A percentile compares a stretch with the other conserved stretches of the same genome.
Conservation (phyloP, 2,329 filamentous ascomycete genomes). For the Scedosporium boydii region DNA sequence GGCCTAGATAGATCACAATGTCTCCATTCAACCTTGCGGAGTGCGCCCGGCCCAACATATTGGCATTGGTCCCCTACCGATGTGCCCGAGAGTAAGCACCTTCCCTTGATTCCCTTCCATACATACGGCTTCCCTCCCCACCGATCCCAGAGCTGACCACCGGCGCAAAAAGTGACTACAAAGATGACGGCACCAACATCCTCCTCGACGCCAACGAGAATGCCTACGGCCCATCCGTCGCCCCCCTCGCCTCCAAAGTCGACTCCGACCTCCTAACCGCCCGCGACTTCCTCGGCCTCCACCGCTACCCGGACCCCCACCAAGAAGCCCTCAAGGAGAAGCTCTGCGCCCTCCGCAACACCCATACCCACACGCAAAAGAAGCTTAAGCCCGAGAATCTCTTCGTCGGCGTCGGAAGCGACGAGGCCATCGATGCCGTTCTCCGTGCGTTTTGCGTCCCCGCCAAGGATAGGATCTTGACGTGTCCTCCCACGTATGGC, state of each 20-base stretch:
- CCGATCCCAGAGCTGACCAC: conserved; percentile 4
- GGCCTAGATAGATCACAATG: conserved; percentile 23
- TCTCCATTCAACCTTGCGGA: conserved; percentile 62
- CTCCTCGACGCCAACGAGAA: conserved; percentile 98
- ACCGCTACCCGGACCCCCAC: conserved; percentile 96
- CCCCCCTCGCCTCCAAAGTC: conserved; percentile 37
- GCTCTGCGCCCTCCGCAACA: conserved; percentile 81
- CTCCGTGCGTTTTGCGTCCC: conserved; percentile 89
- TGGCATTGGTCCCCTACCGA: conserved; percentile 67
- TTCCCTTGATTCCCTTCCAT: conserved; percentile 10
- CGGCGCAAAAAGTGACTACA: conserved; percentile 69
- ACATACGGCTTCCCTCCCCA: conserved; percentile 5
- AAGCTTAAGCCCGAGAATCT: conserved; percentile 70
- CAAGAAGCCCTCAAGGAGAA: conserved; percentile 77
- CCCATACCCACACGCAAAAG: conserved; percentile 67
- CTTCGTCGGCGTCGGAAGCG: conserved; percentile 91
- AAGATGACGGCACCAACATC: conserved; percentile 92
- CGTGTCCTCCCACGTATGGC: conserved; percentile 93
- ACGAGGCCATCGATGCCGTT: conserved; percentile 93
- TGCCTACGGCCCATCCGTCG: conserved; percentile 76
- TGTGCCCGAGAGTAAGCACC: conserved; percentile 67
- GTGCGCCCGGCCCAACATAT: conserved; percentile 68
- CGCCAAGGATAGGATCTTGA: conserved; percentile 79
- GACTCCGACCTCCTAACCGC: conserved; percentile 25
- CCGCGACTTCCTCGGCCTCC: conserved; percentile 68